phyloP scores from a whole-genome alignment of 2,329 filamentous ascomycete genomes.

The Fusarium xyrophilum region DNA sequence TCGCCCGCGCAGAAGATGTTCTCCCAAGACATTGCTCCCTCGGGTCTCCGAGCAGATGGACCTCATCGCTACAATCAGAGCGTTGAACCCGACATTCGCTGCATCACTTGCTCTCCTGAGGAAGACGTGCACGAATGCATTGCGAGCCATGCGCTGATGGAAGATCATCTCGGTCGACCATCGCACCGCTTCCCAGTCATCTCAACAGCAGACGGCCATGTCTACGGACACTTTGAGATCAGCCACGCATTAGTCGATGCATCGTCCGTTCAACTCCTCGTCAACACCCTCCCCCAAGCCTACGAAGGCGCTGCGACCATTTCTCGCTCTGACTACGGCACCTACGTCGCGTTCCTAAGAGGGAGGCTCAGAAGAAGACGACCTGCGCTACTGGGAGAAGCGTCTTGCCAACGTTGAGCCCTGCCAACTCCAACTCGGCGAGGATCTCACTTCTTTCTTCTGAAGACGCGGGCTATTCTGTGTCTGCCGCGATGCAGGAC shows the following conservation, averaged over 20 bases:
- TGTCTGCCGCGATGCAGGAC: background rate
- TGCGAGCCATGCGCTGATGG: background rate
- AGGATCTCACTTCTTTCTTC: background rate
- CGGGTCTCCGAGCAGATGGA: background rate
- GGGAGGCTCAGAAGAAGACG: background rate
- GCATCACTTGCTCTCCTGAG: background rate
- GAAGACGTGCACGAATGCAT: accelerated
- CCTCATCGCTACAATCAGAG: background rate
- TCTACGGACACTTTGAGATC: background rate
- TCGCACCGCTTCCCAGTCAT: background rate
- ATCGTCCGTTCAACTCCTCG: background rate
- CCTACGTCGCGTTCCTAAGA: background rate
- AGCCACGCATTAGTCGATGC: background rate
- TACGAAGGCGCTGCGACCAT: accelerated
- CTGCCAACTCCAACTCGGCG: background rate
- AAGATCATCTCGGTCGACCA: background rate
- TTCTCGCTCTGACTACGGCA: background rate
- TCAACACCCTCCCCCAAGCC: background rate
- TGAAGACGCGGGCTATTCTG: accelerated
- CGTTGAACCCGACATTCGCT: background rate
- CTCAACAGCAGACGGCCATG: background rate
- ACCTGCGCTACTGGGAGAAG: background rate
- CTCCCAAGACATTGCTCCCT: background rate
- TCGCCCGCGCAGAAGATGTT: background rate
- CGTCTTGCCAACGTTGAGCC: accelerated